Conservation (phyloP, 352 stramenopile genomes). For the Phytophthora podocarpi region DNA sequence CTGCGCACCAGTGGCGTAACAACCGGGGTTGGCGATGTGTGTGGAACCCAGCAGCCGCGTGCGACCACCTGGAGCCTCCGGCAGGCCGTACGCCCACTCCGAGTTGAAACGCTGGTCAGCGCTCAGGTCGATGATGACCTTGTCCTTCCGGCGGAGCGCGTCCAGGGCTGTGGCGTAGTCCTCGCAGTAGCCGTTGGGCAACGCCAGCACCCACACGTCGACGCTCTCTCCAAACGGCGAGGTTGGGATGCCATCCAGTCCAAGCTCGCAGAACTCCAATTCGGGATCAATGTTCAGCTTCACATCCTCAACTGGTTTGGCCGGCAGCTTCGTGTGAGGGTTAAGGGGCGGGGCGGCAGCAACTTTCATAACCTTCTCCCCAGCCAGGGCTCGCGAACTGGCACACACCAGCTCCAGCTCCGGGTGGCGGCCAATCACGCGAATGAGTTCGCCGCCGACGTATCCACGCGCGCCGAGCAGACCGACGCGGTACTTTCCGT, state of each 20-base stretch:
- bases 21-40: conserved; percentile 90
- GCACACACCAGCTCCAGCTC: conserved; percentile 85
- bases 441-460: conserved; percentile 87
- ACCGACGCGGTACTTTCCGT: conserved; percentile 77
- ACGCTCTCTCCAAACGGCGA: conserved; percentile 78
- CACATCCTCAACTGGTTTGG: conserved; percentile 45
- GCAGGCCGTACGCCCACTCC: conserved; percentile 85
- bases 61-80: conserved; percentile 75
- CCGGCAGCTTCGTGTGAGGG: conserved; percentile 78
- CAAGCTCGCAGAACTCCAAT: conserved; percentile 84
- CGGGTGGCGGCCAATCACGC: conserved; percentile 76
- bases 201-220: conserved; percentile 87
- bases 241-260: conserved; percentile 72
- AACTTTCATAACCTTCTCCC: conserved; percentile 80
- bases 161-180: conserved; percentile 79
- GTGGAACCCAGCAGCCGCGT: conserved; percentile 60
- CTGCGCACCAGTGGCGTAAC: conserved; percentile 87
- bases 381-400: conserved; percentile 79
- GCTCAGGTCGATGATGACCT: conserved; percentile 88
- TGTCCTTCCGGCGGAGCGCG: conserved; percentile 67
- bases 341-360: conserved; percentile 78
- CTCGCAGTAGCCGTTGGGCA: conserved; percentile 88
- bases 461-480: conserved; percentile 88
- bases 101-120: conserved; percentile 90
- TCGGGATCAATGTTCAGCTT: conserved; percentile 69